Evolutionary conservation across 108 stramenopile genomes (phyloP).

Genomic region (Conticribra weissflogii): DNA sequence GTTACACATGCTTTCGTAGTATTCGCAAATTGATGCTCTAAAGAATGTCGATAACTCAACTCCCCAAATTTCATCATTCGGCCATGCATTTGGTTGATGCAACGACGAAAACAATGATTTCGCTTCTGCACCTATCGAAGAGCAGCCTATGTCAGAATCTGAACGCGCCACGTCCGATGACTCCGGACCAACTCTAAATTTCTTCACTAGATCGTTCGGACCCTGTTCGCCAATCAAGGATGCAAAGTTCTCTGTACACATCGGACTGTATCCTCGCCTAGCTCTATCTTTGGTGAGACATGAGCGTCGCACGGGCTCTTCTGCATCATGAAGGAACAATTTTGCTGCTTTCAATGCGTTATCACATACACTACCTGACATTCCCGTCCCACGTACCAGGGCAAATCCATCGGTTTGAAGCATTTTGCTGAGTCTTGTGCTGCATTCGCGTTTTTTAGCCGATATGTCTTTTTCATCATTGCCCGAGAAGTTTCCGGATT

Average conservation of each 20-base stretch:
- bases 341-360: constrained; percentile 56
- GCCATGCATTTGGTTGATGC: constrained; percentile 74
- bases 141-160: neutral
- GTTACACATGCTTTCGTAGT: constrained; percentile 49
- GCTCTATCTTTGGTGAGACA: constrained; percentile 72
- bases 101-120: constrained; percentile 40
- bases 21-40: constrained; percentile 51
- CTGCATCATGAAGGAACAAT: constrained; percentile 64
- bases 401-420: constrained; percentile 64
- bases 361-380: constrained; percentile 37
- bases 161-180: neutral
- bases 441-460: constrained; percentile 32
- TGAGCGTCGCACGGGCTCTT: constrained; percentile 67
- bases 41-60: constrained; percentile 35
- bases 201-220: constrained; percentile 78
- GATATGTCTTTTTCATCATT: neutral
- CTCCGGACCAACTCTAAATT: constrained; percentile 69
- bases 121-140: neutral
- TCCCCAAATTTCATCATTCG: constrained; percentile 52
- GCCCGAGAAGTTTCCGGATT: neutral
- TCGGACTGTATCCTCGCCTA: constrained; percentile 73
- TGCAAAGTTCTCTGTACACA: constrained; percentile 76
- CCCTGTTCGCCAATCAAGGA: constrained; percentile 63
- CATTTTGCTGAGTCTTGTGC: constrained; percentile 32
- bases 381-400: constrained; percentile 48